A percentile compares a stretch with the other conserved stretches of the same genome.
Evolutionary conservation across 179 eudicot genomes (phyloP).

Genomic region (Vitellaria paradoxa): DNA sequence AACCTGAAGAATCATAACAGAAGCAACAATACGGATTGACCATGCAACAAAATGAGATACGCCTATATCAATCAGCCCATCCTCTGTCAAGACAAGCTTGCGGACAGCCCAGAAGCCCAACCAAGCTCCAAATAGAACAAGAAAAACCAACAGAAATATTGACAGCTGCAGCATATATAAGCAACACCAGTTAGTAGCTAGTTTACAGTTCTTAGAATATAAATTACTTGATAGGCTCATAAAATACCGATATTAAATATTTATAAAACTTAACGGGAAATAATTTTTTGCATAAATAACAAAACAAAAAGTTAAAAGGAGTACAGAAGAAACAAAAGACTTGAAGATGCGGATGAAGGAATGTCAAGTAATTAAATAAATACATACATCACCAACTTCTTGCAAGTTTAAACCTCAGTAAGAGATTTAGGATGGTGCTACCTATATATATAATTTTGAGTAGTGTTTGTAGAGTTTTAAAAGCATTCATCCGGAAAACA

Average conservation of each 20-base stretch:
- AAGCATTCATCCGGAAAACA: neutral
- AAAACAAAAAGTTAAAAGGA: neutral
- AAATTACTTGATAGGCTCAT: conserved; percentile 1
- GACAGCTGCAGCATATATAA: conserved; percentile 61
- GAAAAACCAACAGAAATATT: conserved; percentile 51
- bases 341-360: neutral
- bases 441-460: neutral
- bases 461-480: neutral
- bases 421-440: neutral
- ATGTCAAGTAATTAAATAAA: neutral
- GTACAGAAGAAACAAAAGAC: neutral
- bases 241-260: neutral
- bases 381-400: neutral
- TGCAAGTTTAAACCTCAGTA: conserved; percentile 1
- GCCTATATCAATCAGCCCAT: conserved; percentile 65
- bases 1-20: conserved; percentile 86
- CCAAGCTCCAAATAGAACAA: conserved; percentile 87
- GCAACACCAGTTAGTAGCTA: neutral
- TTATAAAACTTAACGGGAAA: neutral
- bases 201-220: neutral
- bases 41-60: conserved; percentile 74
- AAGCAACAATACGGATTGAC: conserved; percentile 77
- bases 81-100: conserved; percentile 72
- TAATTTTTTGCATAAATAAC: neutral
- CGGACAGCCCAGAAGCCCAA: conserved; percentile 96